Evolutionary conservation across 2,329 filamentous ascomycete species (phyloP).

Genomic region (Nothopassalora personata): DNA sequence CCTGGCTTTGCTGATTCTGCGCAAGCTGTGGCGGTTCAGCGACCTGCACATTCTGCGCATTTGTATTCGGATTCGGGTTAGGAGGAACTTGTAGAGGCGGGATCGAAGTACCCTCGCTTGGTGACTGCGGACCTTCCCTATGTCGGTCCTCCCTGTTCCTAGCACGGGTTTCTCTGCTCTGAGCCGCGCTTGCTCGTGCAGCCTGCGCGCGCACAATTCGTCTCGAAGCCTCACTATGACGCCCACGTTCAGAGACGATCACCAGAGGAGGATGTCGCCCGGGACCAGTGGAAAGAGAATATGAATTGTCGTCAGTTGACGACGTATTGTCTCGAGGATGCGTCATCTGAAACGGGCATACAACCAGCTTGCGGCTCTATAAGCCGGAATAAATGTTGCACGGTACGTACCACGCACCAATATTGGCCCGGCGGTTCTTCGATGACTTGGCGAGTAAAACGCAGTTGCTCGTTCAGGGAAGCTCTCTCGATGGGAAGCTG

Average conservation of each 20-base stretch:
- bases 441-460: neutral
- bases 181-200: slow-evolving; percentile 31
- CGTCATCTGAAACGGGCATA: slow-evolving; percentile 11
- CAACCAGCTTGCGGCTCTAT: neutral
- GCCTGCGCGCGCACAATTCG: slow-evolving; percentile 32
- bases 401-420: neutral
- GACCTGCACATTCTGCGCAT: slow-evolving; percentile 2
- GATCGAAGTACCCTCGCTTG: slow-evolving; percentile 8
- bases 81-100: slow-evolving; percentile 3
- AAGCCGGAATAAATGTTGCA: neutral
- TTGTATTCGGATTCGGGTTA: slow-evolving; percentile 1
- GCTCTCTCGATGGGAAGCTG: neutral
- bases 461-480: neutral
- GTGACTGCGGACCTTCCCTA: slow-evolving; percentile 19
- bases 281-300: slow-evolving; percentile 2
- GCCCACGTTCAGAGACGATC: slow-evolving; percentile 30
- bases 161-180: slow-evolving; percentile 30
- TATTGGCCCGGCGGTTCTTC: neutral
- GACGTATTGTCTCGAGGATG: slow-evolving; percentile 11
- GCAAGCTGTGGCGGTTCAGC: slow-evolving; percentile 1
- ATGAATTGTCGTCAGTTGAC: slow-evolving; percentile 8
- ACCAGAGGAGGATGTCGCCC: slow-evolving; percentile 26
- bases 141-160: slow-evolving; percentile 28
- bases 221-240: slow-evolving; percentile 29
- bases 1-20: slow-evolving; percentile 4